Percentiles rank a stretch among this genome's conserved stretches.
Conservation (phyloP, 1,284 basidiomycete species). For the Puccinia novopanici region DNA sequence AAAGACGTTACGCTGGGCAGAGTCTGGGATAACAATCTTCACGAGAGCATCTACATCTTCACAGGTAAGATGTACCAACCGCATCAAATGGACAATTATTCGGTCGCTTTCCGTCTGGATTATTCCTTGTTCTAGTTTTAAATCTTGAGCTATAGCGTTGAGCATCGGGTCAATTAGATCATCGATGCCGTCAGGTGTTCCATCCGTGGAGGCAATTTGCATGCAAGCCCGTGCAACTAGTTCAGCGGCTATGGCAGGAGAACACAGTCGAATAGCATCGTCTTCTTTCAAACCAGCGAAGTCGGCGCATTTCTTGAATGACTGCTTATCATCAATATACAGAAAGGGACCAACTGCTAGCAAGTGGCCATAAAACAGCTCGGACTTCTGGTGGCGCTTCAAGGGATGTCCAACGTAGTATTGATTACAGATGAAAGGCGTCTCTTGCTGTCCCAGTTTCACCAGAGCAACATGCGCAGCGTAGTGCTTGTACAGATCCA, state of each 20-base stretch:
- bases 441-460: background rate
- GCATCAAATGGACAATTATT: conserved; percentile 32
- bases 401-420: conserved; percentile 63
- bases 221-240: conserved; percentile 43
- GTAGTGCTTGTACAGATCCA: conserved; percentile 75
- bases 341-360: conserved; percentile 53
- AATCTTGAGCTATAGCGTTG: background rate
- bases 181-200: conserved; percentile 1
- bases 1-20: conserved; percentile 28
- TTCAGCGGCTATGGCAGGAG: conserved; percentile 34
- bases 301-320: conserved; percentile 29
- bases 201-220: background rate
- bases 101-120: conserved; percentile 36
- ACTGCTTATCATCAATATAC: conserved; percentile 3
- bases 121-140: conserved; percentile 26
- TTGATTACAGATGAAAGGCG: conserved; percentile 54
- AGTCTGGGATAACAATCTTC: conserved; percentile 21
- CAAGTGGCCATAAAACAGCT: conserved; percentile 72
- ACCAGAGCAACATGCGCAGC: conserved; percentile 67
- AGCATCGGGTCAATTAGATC: conserved; percentile 21
- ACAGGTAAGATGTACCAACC: background rate
- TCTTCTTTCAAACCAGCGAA: conserved; percentile 23
- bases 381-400: conserved; percentile 68
- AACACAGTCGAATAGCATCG: conserved; percentile 28
- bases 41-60: conserved; percentile 25